A percentile compares a stretch with the other conserved stretches of the same genome.
Conservation (phyloP, 2,329 filamentous ascomycete genomes). For the Neopestalotiopsis sp. region DNA sequence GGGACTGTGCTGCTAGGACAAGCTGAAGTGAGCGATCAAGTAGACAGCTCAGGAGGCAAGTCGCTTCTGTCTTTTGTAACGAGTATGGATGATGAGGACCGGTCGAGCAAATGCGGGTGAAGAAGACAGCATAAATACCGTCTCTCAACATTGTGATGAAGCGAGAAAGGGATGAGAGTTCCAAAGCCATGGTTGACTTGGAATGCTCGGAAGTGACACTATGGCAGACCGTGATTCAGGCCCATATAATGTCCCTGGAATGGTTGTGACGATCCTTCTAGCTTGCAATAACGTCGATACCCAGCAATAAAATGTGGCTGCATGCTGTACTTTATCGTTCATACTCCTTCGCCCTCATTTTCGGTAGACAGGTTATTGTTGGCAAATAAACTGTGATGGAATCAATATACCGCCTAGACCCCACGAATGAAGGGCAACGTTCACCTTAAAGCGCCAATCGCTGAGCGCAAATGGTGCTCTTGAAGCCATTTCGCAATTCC, state of each 20-base stretch:
- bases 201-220: constrained; percentile 20
- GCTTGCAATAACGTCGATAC: neutral
- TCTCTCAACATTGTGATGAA: neutral
- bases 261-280: constrained; percentile 23
- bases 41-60: neutral
- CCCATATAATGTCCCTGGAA: constrained; percentile 27
- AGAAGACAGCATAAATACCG: neutral
- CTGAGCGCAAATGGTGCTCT: neutral
- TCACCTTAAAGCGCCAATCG: neutral
- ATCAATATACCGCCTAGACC: neutral
- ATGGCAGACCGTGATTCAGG: constrained; percentile 25
- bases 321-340: no score
- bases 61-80: neutral
- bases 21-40: neutral
- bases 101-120: neutral
- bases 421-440: neutral
- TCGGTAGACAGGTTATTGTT: neutral
- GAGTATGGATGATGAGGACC: neutral
- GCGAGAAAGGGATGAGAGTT: neutral
- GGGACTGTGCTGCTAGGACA: constrained; percentile 10
- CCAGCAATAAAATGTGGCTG: neutral
- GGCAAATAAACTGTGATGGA: neutral
- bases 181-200: neutral
- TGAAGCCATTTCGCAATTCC: neutral
- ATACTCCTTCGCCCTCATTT: neutral